Base-by-base conservation (phyloP, 2,329 filamentous ascomycete species). In the Alternaria brassicae region DNA sequence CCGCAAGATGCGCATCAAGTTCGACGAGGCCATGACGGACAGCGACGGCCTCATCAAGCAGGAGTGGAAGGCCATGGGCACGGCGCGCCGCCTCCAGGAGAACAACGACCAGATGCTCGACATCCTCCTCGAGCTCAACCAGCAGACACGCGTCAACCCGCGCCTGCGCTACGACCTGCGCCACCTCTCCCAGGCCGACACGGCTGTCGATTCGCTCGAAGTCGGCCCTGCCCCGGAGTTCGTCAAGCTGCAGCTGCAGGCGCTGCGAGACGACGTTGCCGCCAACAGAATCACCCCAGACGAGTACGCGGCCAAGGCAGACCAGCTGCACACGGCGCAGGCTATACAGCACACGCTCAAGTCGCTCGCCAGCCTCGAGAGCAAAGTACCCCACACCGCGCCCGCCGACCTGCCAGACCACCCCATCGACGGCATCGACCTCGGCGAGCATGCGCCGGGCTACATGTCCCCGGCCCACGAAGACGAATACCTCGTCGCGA, bases 81-180 rank as follows among this genome's bases (percentile, higher is more conserved):
- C 92, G 4, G 91, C 92, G 21, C 93, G 91, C 77, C 86, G 93
- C 52, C 85, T 99, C 61, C 90, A 92, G 56, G 88, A 96, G 71
- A 91, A 97, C 80, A 97, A 97, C 70, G 94, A 98, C 78, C 93
- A 93, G 77, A 81, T 98, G 32, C 86, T 97, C 53, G 94, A 98
- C 70, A 81, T 97, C 10, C 86, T 98, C 32, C 84, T 96, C 62
- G 93, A 97, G 73, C 86, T 97, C 80, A 99, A 99, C 80, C 88
- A 91, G 51, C 91, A 88, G 41, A 83, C 89, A 19, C 91, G 95
- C 75, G 88, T 98, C 42, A 88, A 92, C 10, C 82, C 87, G 27
- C 85, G 89, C 58, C 87, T 90, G 71, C 90, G 91, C 69, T 89
- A 92, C 80, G 89, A 94, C 71, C 81, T 97, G 57, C 72, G 78